These are phyloP conservation scores for Neopestalotiopsis sp. DNA, from an alignment of 2,329 filamentous ascomycete species.

Conservation along the genomic window DNA sequence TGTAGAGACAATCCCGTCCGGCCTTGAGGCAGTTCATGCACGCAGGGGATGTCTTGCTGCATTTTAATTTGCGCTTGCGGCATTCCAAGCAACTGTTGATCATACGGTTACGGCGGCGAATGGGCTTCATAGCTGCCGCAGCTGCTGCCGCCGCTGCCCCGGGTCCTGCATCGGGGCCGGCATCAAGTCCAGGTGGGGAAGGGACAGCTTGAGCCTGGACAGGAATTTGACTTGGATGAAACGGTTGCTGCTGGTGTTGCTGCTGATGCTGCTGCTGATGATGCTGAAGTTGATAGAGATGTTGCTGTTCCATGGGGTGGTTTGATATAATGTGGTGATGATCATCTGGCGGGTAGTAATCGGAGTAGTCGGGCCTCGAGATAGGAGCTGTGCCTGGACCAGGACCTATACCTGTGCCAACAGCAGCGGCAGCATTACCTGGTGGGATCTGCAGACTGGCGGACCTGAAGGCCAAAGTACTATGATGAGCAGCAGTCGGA, in stretches of 20 bases:
- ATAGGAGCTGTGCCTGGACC: background rate
- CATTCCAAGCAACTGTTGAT: constrained; percentile 62
- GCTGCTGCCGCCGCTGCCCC: constrained; percentile 25
- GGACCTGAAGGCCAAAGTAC: constrained; percentile 21
- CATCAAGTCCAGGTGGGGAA: constrained; percentile 26
- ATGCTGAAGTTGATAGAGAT: constrained; percentile 16
- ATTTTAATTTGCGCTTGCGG: constrained; percentile 78
- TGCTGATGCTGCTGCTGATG: constrained; percentile 25
- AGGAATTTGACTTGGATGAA: constrained; percentile 24
- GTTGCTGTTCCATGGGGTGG: background rate
- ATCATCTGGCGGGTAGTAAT: constrained; percentile 8
- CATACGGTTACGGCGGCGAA: constrained; percentile 67
- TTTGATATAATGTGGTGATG: background rate
- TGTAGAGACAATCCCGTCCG: constrained; percentile 63
- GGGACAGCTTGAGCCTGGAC: background rate
- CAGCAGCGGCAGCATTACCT: background rate
- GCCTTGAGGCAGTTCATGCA: constrained; percentile 70
- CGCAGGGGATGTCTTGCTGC: constrained; percentile 71
- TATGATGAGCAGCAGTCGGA: background rate
- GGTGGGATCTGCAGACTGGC: background rate
- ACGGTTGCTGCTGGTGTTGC: constrained; percentile 27
- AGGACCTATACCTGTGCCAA: background rate
- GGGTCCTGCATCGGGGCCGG: constrained; percentile 28
- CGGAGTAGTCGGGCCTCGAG: background rate
- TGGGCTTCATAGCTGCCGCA: constrained; percentile 43